Conservation (phyloP, 805 yeast species). For the Wickerhamiella cacticola region DNA sequence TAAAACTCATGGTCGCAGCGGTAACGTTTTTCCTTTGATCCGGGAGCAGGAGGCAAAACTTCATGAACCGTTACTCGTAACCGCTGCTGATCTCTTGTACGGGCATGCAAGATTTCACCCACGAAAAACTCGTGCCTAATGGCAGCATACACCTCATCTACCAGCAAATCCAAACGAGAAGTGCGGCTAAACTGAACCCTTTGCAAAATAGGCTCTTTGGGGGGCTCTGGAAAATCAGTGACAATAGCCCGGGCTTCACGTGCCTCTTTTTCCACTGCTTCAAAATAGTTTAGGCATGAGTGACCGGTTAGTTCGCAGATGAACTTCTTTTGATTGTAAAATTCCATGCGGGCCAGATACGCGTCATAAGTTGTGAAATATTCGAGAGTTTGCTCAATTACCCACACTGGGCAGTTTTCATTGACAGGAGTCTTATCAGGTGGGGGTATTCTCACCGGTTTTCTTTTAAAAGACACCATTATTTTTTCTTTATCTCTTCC, state of each 20-base stretch:
- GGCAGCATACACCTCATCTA: conserved; percentile 68
- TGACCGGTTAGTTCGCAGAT: conserved; percentile 95
- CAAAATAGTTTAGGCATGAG: conserved; percentile 79
- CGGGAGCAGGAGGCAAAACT: conserved; percentile 38
- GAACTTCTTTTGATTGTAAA: conserved; percentile 48
- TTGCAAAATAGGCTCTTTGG: conserved; percentile 83
- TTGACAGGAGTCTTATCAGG: conserved; percentile 20
- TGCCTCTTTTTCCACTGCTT: conserved; percentile 68
- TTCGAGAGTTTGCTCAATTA: conserved; percentile 74
- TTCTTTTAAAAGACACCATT: conserved; percentile 32
- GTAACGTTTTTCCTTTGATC: conserved; percentile 30
- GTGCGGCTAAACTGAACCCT: conserved; percentile 69
- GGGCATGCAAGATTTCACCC: conserved; percentile 69
- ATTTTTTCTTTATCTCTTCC: background rate
- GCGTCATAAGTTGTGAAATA: conserved; percentile 73
- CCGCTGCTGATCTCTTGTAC: conserved; percentile 32
- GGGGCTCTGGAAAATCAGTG: conserved; percentile 74
- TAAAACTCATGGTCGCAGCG: conserved; percentile 47
- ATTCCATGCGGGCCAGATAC: conserved; percentile 41
- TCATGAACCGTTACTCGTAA: conserved; percentile 60
- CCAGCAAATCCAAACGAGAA: conserved; percentile 73
- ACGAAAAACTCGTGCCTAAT: conserved; percentile 82
- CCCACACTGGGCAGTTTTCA: conserved; percentile 54
- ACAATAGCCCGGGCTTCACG: conserved; percentile 46
- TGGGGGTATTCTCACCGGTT: conserved; percentile 25